Evolutionary conservation across 148 eudicot genomes (phyloP), one percentile per base, ranked within the genome.

Genomic region (Silene latifolia): DNA sequence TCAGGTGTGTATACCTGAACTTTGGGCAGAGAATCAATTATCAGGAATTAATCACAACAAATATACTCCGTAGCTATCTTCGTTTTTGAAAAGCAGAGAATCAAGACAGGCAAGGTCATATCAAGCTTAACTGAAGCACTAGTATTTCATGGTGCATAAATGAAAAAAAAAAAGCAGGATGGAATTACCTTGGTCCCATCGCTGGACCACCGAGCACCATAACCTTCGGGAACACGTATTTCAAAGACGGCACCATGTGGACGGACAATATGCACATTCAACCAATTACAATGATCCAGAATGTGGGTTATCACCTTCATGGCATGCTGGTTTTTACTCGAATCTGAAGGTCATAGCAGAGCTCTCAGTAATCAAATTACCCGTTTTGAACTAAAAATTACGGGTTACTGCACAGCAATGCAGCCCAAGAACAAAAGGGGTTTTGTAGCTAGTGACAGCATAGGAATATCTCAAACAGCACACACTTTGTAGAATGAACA

Each of bases 201-300:
- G 70, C 27, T 77, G 65, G 90, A 93, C 98, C 96, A 93, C 67
- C 96, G 84, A 54, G 98, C 98, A 77, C 98, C 98, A 86, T 89
- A 89, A 54, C 98, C 98, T 81, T 82, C 88, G 68, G 79, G 71
- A 78, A 63, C 80, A 76, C 98, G 86, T 63, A 93, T 81, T 82
- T 93, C 98, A 82, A 90, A 93, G 27, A 90, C 90, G 77, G 77
- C 80, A 17, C 84, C 96, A 79, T 90, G 93, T 66, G 93, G 90
- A 76, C 83, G 89, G 83, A 90, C 90, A 74, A 83, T 79, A 79
- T 88, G 91, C 83, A 86, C 78, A 87, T 93, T 90, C 82, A 87
- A 73, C 98, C 98, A 90, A 76, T 83, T 80, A 84, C 88, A 87
- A 54, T 76, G 74, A 75, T 69, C 61, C 60, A 90, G 79, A 39